Base-by-base conservation (phyloP, 2,329 filamentous ascomycete species). In the Corinectria fuckeliana region DNA sequence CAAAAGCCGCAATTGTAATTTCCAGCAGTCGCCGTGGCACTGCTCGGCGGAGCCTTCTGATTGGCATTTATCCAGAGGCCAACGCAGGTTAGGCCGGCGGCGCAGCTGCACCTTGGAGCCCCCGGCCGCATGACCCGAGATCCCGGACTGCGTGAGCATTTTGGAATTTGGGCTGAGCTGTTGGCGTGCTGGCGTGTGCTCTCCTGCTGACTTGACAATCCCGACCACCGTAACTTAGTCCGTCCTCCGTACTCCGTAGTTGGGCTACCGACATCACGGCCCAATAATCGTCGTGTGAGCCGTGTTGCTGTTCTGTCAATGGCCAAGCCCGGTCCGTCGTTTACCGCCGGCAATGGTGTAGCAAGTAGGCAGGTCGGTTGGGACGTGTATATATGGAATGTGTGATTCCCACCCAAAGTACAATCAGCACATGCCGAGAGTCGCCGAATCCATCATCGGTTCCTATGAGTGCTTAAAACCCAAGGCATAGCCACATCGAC, bases 1-100 rank as follows among this genome's bases (percentile, higher is more conserved):
- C 30, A 25, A 50, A 56, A 58, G 21, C 21, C 50, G 54, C 18
- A 51, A 56, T 62, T 62, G 60, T 44, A 18, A 56, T 62, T 58
- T 59, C 14, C 30, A n/a, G 11, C 26, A 13, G 41, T 30, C 13
- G n/a, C 16, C 45, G 36, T 41, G 26, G 23, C 36, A n/a, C n/a
- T 26, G 50, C 13, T 10, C 21, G 21, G 32, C n/a, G 30, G 18
- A n/a, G 23, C 9, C n/a, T 41, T 25, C 36, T 21, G 26, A 54
- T 59, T 54, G 50, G 38, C 50, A 45, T 36, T 45, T 58, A 30
- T 58, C 32, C 13, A 34, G 26, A 23, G n/a, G 32, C 56, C 58
- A 56, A 57, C 57, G 47, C 32, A 44, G 50, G 41, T 25, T 44
- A 10, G 21, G 49, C 32, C 48, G 39, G 38, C 48, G 44, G 41